A percentile compares a stretch with the other conserved stretches of the same genome.
These are phyloP conservation scores for Jaltomata sinuosa DNA, from an alignment of 257 asterid species.

Conservation along the genomic window DNA sequence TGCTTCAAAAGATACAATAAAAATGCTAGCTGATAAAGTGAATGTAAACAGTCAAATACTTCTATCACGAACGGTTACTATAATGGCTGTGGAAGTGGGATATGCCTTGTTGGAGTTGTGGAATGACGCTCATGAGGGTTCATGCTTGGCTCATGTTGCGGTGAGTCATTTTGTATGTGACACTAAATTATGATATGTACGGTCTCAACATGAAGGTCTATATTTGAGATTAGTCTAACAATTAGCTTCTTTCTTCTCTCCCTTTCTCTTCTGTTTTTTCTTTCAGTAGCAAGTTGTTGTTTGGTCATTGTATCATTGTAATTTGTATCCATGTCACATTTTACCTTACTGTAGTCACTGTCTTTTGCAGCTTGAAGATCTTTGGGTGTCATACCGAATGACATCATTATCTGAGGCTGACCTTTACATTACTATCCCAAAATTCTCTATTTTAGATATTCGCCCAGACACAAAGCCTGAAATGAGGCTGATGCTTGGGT, in stretches of 20 bases:
- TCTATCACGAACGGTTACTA: constrained; percentile 86
- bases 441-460: constrained; percentile 75
- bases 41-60: constrained; percentile 86
- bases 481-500: constrained; percentile 99
- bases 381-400: constrained; percentile 96
- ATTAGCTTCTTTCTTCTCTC: not conserved
- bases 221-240: not conserved
- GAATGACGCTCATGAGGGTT: constrained; percentile 74
- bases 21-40: constrained; percentile 82
- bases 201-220: not conserved
- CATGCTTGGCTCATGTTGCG: constrained; percentile 84
- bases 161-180: constrained; percentile 39
- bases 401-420: constrained; percentile 95
- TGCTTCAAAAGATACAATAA: constrained; percentile 80
- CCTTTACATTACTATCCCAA: constrained; percentile 80
- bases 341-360: not conserved
- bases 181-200: not conserved
- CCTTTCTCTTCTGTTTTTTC: not conserved
- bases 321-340: constrained; percentile 3
- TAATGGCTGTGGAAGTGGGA: constrained; percentile 69
- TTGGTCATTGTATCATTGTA: not conserved
- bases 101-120: constrained; percentile 76
- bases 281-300: not conserved
- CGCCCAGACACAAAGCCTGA: constrained; percentile 93
- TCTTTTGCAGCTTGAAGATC: constrained; percentile 82